Evolutionary conservation across 2,329 filamentous ascomycete genomes (phyloP), one percentile per base, ranked within the genome.

Genomic region (Bimuria novae-zelandiae): DNA sequence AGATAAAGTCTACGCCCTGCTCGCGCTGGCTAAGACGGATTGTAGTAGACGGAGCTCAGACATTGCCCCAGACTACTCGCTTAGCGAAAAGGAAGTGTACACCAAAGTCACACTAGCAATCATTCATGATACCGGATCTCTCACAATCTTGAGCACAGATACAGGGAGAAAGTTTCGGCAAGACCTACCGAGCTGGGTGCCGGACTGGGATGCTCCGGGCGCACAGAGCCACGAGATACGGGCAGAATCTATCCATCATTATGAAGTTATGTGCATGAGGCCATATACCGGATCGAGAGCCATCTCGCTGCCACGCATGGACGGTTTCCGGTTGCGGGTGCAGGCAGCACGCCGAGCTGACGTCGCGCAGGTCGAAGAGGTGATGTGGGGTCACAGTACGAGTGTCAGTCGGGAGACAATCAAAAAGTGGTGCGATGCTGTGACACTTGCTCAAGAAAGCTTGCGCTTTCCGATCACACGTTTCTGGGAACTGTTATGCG

Each of bases 111-210:
- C 49, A 5, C 8, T 60, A 1, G 45, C 46, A 19, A 39, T 25
- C 17, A 62, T 56, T 14, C 51, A 21, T n/a, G 21, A 21, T 2
- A 33, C 39, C 12, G 22, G 30, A 12, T 48, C 33, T 11, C 48
- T 57, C 8, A 55, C 55, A 0, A 43, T 61, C 1, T 45, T 62
- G n/a, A 56, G 46, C 23, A 58, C 43, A 17, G 62, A 60, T 16
- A 22, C 57, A 0, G 56, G 56, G 17, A 54, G 58, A 36, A 62
- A 61, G 25, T 56, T 41, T 27, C 27, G 59, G 3, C 19, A 48
- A 6, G 56, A 63, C 32, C n/a, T 66, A 17, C 60, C 62, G 7
- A 61, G 56, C 1, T 66, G 60, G 62, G 64, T 61, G 3, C 60
- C 63, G 0, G 59, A 66, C 40, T 68, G 59, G 63, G 41, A 49